Evolutionary conservation across 2,329 filamentous ascomycete species (phyloP), one percentile per base, ranked within the genome.

Genomic region (Beauveria sp.): DNA sequence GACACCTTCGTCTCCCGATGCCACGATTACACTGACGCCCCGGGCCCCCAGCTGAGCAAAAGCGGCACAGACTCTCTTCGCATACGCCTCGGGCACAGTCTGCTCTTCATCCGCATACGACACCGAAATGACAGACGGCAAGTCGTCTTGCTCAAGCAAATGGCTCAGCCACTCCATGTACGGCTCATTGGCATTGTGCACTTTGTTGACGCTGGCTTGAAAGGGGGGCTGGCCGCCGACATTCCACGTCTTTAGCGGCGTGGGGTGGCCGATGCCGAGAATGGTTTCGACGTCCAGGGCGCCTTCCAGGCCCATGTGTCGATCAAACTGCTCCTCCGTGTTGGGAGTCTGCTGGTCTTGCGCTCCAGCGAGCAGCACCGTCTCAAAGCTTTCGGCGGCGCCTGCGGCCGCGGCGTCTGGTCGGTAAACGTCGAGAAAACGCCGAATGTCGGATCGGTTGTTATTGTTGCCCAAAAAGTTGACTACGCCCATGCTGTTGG

Each of bases 101-200:
- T 79, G 84, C 70, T 89, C 87, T 47, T 84, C 77, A 64, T 89
- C 86, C n/a, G 83, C 85, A 66, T 90, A 90, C 0, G 85, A 88
- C 12, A 83, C 84, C 40, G 79, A 80, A 56, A 90, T 78, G 20
- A 87, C 80, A 3, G 83, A 79, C 0, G 87, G 85, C 1, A 89
- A 73, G 20, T 80, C 70, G 2, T 74, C 68, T 54, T 82, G 77
- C 8, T 77, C 72, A 2, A 87, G 75, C 3, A 89, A 72, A 69
- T 83, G 82, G 61, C 83, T 77, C 10, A 88, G 77, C 71, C 84
- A 88, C n/a, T 81, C 81, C 1, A 89, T 76, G 70, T 87, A 90
- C 0, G 86, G 86, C 73, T 89, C 86, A 70, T 89, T 87, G n/a
- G 74, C 76, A 65, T 85, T 80, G 64, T 74, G 65, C 9, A 68